A percentile compares a stretch with the other conserved stretches of the same genome.
Conservation (phyloP, 345 rosid species). For the Ailanthus altissimus region DNA sequence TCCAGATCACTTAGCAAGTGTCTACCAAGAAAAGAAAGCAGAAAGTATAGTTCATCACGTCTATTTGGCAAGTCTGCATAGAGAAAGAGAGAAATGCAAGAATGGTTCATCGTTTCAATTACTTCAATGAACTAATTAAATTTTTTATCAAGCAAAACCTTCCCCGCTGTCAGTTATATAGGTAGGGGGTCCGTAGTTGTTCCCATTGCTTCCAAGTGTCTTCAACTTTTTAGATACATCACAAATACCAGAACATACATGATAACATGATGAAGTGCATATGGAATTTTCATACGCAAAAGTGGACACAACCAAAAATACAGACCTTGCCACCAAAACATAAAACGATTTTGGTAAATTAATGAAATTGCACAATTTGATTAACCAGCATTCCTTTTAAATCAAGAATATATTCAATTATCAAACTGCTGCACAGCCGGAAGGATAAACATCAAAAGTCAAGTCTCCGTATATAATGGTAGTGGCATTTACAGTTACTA, state of each 20-base stretch:
- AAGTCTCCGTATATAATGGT: neutral
- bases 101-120: neutral
- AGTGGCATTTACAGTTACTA: neutral
- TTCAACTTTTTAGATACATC: neutral
- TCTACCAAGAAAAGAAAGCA: neutral
- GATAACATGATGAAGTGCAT: neutral
- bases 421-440: neutral
- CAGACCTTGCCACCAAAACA: neutral
- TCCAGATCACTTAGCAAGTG: neutral
- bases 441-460: neutral
- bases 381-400: neutral
- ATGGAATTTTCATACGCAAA: neutral
- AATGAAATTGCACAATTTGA: neutral
- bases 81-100: neutral
- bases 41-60: neutral
- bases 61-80: neutral
- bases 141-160: neutral
- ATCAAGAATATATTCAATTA: neutral
- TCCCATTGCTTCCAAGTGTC: too few species aligned
- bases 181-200: too few species aligned
- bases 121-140: neutral
- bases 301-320: neutral
- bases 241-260: neutral
- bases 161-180: too few species aligned
- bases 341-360: neutral